Evolutionary conservation across 2,329 filamentous ascomycete species (phyloP), one percentile per base, ranked within the genome.

Genomic region (Penicillium sp.): DNA sequence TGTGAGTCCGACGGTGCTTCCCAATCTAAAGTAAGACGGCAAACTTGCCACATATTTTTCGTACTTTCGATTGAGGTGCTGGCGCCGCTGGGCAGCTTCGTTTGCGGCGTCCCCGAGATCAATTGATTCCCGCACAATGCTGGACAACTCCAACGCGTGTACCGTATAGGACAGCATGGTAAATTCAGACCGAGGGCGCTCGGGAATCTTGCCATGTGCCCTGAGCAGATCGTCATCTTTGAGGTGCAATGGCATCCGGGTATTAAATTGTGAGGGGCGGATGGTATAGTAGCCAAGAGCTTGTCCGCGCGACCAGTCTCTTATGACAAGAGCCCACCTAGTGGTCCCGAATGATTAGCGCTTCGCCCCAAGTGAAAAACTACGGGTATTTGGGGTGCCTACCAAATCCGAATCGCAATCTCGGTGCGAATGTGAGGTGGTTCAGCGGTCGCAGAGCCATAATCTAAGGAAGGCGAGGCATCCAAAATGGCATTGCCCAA

Each of bases 271-370:
- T 1, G 52, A 56, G 11, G 59, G 60, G 17, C 31, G 59, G 8
- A 59, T 51, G 3, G 47, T 62, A 45, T 62, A 62, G 46, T 62
- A 61, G 31, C 60, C 60, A 2, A 61, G 54, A 11, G 54, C 36
- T 28, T 61, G 58, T 14, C 56, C 59, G n/a, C 60, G 60, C 9
- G 54, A 61, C 60, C 59, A 62, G 26, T 62, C 60, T 40, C 60
- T 26, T 10, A 55, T 33, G 1, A 61, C 54, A 11, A 62, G 54
- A 25, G 38, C 2, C 38, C 22, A 41, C 38, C 38, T 41, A 41
- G 22, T 9, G 9, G 14, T 26, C 22, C 38, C 19, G 19, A 25
- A 25, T 25, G 7, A 41, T 41, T 26, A 41, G 38, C 14, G 19
- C 22, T 10, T 41, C 22, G 22, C 22, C 14, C 17, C 5, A 3